Evolutionary conservation across 306 rosid species (phyloP).

Genomic region (Lablab purpureus): DNA sequence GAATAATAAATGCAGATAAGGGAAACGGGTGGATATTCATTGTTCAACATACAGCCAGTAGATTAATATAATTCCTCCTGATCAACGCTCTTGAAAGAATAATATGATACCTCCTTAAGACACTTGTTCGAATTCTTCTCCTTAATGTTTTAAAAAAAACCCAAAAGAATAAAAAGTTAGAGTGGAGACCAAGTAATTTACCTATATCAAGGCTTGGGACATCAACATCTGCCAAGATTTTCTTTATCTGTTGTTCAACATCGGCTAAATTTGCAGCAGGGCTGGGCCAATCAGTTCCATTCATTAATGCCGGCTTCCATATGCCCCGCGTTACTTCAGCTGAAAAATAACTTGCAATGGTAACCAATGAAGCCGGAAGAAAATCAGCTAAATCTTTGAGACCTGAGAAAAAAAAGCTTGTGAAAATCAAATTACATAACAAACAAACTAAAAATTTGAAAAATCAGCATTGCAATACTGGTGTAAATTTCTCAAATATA

Average conservation of each 20-base stretch:
- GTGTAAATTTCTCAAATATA: slow-evolving; percentile 14
- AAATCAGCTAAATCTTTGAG: slow-evolving; percentile 93
- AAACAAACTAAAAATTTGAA: slow-evolving; percentile 39
- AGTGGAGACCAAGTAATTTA: slow-evolving; percentile 50
- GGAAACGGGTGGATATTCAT: slow-evolving; percentile 9
- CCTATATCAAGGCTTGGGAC: slow-evolving; percentile 91
- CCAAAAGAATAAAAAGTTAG: not conserved
- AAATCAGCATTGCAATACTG: slow-evolving; percentile 5
- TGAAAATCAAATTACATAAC: slow-evolving; percentile 37
- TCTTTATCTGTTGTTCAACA: slow-evolving; percentile 85
- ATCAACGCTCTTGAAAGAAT: slow-evolving; percentile 1
- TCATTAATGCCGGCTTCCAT: slow-evolving; percentile 97
- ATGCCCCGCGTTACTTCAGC: slow-evolving; percentile 96
- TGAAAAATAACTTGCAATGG: slow-evolving; percentile 86
- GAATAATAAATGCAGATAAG: not conserved
- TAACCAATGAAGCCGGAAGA: slow-evolving; percentile 88
- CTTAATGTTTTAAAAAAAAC: not conserved
- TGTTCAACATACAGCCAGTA: slow-evolving; percentile 18
- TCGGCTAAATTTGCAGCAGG: slow-evolving; percentile 89
- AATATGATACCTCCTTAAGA: not conserved
- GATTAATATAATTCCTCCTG: slow-evolving; percentile 20
- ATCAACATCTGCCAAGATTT: slow-evolving; percentile 89
- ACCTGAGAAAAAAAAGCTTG: slow-evolving; percentile 60
- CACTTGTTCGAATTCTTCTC: not conserved
- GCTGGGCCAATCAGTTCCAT: slow-evolving; percentile 99